phyloP scores from a whole-genome alignment of 2,329 filamentous ascomycete genomes.

The Cladosporium sp. region DNA sequence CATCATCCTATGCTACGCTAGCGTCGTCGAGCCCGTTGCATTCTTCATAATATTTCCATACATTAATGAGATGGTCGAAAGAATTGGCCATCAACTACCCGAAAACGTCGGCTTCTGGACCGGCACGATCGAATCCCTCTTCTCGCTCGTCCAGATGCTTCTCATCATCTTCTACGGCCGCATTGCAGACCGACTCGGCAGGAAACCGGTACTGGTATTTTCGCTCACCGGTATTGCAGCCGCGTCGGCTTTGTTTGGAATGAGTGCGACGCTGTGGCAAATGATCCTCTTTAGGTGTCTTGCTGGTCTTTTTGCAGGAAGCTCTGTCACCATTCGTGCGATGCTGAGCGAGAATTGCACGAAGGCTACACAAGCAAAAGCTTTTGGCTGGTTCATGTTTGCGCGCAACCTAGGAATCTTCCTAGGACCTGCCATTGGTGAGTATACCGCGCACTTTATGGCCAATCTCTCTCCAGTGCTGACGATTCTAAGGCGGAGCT shows the following conservation, averaged over 20 bases:
- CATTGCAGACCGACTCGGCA: constrained; percentile 62
- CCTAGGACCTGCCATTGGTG: constrained; percentile 59
- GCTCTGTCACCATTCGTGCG: constrained; percentile 67
- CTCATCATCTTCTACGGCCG: constrained; percentile 72
- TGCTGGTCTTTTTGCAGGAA: constrained; percentile 69
- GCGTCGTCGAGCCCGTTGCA: constrained; percentile 70
- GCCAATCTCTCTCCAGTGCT: no score
- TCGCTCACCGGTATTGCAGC: constrained; percentile 61
- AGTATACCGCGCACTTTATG: background rate
- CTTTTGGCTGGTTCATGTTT: constrained; percentile 75
- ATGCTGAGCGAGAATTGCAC: constrained; percentile 74
- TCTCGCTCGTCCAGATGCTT: constrained; percentile 70
- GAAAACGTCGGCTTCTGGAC: constrained; percentile 75
- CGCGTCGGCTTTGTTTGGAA: constrained; percentile 61
- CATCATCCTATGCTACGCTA: constrained; percentile 65
- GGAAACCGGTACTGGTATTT: constrained; percentile 66
- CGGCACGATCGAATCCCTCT: constrained; percentile 66
- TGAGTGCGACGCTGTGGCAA: constrained; percentile 62
- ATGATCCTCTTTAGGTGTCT: constrained; percentile 69
- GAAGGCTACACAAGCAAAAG: constrained; percentile 62
- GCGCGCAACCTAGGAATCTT: constrained; percentile 68
- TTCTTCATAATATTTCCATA: constrained; percentile 82
- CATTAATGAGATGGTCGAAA: constrained; percentile 70
- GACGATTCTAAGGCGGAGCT: constrained; percentile 50
- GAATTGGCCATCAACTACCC: constrained; percentile 56